phyloP scores from a whole-genome alignment of 805 yeast genomes.

The Pichia nakasei region DNA sequence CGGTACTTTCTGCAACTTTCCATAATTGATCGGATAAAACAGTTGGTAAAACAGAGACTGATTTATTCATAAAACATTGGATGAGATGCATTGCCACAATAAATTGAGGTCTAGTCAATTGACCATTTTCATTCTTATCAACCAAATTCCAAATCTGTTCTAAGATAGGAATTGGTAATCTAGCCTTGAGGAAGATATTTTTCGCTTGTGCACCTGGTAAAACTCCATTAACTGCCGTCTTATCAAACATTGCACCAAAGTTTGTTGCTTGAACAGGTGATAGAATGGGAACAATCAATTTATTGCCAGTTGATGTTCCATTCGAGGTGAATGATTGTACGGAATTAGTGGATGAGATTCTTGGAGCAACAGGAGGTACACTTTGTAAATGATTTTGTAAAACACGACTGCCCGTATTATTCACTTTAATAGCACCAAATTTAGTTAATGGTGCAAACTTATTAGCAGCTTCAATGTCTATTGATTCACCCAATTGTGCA shows the following conservation, averaged over 20 bases:
- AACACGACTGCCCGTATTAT: constrained; percentile 28
- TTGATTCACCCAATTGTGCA: constrained; percentile 62
- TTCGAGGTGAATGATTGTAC: constrained; percentile 24
- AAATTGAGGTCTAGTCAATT: constrained; percentile 65
- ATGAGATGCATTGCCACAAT: constrained; percentile 92
- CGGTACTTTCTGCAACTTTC: constrained; percentile 20
- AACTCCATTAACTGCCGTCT: constrained; percentile 46
- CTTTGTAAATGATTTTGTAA: constrained; percentile 7
- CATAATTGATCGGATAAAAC: constrained; percentile 27
- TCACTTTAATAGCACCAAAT: constrained; percentile 35
- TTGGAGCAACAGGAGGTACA: constrained; percentile 13
- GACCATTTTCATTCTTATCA: constrained; percentile 68
- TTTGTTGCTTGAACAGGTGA: constrained; percentile 49
- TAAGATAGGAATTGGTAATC: constrained; percentile 63
- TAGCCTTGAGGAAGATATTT: constrained; percentile 82
- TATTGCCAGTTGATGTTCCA: constrained; percentile 2
- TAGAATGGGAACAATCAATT: constrained; percentile 42
- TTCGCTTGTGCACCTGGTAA: constrained; percentile 76
- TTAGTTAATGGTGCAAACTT: constrained; percentile 57
- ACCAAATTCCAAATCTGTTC: constrained; percentile 88
- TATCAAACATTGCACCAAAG: constrained; percentile 65
- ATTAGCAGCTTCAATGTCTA: constrained; percentile 42
- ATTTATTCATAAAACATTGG: constrained; percentile 62
- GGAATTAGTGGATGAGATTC: constrained; percentile 30
- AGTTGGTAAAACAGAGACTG: constrained; percentile 38